Percentiles rank a stretch among this genome's conserved stretches.
Evolutionary conservation across 2,329 filamentous ascomycete species (phyloP).

Genomic region (Epicoccum nigrum): DNA sequence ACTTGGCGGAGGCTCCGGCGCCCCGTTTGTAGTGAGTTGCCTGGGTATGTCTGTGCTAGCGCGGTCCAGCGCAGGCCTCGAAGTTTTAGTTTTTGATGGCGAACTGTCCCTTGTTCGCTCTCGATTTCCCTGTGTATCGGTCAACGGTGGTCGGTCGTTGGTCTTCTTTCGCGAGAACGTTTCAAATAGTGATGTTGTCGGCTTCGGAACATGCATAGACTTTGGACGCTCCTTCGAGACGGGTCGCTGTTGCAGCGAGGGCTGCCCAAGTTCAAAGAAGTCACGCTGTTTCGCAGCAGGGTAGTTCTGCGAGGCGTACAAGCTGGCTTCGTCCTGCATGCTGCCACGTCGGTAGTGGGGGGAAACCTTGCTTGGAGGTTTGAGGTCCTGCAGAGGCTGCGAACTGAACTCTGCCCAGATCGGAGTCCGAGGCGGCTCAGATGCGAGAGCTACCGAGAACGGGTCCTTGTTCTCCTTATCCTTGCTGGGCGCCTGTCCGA

Average conservation of each 20-base stretch:
- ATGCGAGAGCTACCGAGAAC: conserved; percentile 48
- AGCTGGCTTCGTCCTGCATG: conserved; percentile 61
- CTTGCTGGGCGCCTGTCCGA: conserved; percentile 54
- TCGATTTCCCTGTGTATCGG: conserved; percentile 44
- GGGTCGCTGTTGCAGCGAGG: conserved; percentile 44
- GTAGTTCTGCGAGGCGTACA: conserved; percentile 66
- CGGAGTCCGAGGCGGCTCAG: conserved; percentile 62
- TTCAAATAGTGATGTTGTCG: conserved; percentile 50
- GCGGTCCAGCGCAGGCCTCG: conserved; percentile 32
- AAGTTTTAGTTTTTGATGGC: conserved; percentile 25
- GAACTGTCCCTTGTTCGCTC: conserved; percentile 32
- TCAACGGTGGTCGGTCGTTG: conserved; percentile 41
- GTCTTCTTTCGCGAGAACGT: conserved; percentile 48
- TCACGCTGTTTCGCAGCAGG: conserved; percentile 67
- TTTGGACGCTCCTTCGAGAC: conserved; percentile 55
- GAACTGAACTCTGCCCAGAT: conserved; percentile 79
- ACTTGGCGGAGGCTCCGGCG: conserved; percentile 24
- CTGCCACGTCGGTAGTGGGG: conserved; percentile 52
- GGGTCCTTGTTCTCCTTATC: conserved; percentile 84
- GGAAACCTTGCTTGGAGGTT: conserved; percentile 51
- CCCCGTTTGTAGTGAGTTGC: conserved; percentile 14
- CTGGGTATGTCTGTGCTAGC: conserved; percentile 38
- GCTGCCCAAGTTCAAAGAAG: conserved; percentile 61
- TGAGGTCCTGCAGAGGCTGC: conserved; percentile 37
- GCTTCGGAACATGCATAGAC: conserved; percentile 55